Evolutionary conservation across 495 filamentous ascomycete species (phyloP), one percentile per base, ranked within the genome.

Genomic region (Hypoxylon rickii): DNA sequence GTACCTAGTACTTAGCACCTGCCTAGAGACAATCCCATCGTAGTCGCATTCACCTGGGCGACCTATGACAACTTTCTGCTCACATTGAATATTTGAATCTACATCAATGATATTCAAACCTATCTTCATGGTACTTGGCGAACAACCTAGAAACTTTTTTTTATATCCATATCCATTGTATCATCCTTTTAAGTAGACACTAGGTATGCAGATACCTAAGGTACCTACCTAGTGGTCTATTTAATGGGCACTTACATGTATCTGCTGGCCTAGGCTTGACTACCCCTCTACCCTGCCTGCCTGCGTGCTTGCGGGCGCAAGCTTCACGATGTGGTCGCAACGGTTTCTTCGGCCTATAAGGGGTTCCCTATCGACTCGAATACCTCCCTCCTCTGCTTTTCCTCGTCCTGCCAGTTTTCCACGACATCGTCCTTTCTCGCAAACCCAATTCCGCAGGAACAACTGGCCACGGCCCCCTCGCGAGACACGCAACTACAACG

Each of bases 361-460:
- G 55, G 40, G 3, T 24, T 48, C 45, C 8, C 7, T 51, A 24
- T 17, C 33, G 13, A 42, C 34, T 3, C 49, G 40, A 47, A n/a
- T 13, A 18, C 13, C 8, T 17, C 18, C 48, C 19, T 16, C 41
- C 0, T 33, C 46, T 18, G 19, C 24, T 11, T n/a, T 20, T 16
- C n/a, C 40, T 11, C 18, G 39, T 31, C 10, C 26, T 16, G 32
- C 33, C 43, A 60, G 37, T 8, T 32, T 34, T 41, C 51, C 22
- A 19, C 55, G 13, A 31, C 21, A 0, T 11, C 61, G 64, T 47
- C 58, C 58, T 10, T 64, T 69, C 55, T 69, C 64, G 5, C 64
- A 63, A 20, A 53, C 58, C 2, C 15, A 38, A 11, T 36, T 34
- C 41, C 58, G 44, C 21, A 44, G 17, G 7, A 64, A 58, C 33